phyloP scores from a whole-genome alignment of 306 rosid genomes.

The Castanea sativa region DNA sequence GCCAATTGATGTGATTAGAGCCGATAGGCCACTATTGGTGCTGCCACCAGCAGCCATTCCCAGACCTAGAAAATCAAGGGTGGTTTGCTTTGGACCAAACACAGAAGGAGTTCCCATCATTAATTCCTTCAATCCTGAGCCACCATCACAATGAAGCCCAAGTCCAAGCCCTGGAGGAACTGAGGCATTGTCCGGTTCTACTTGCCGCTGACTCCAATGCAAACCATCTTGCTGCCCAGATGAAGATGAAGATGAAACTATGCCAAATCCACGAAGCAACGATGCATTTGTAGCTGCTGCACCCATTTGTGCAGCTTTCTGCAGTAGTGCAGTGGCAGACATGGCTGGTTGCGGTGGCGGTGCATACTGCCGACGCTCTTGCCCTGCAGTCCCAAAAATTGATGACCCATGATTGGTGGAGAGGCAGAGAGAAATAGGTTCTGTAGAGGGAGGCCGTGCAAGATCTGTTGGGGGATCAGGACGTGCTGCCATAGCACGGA shows the following conservation, averaged over 20 bases:
- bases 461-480: conserved; percentile 49
- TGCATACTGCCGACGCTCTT: conserved; percentile 56
- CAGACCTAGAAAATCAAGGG: conserved; percentile 87
- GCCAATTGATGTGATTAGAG: conserved; percentile 72
- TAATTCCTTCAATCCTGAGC: conserved; percentile 73
- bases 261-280: conserved; percentile 74
- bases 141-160: conserved; percentile 64
- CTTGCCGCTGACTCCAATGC: conserved; percentile 68
- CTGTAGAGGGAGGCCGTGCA: conserved; percentile 45
- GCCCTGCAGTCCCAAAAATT: conserved; percentile 61
- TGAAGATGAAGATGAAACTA: conserved; percentile 57
- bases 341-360: conserved; percentile 67
- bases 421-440: conserved; percentile 82
- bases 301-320: conserved; percentile 96
- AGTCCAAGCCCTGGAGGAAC: conserved; percentile 68
- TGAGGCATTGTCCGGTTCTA: conserved; percentile 46
- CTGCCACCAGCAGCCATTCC: conserved; percentile 87
- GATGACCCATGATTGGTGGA: conserved; percentile 57
- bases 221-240: conserved; percentile 49
- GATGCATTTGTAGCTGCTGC: conserved; percentile 71
- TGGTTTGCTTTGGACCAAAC: conserved; percentile 87
- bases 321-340: conserved; percentile 95
- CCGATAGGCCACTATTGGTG: conserved; percentile 57
- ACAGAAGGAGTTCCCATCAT: conserved; percentile 73
- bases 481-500: conserved; percentile 49